Evolutionary conservation across 208 protist species (phyloP).

Genomic region (Trypanosoma melophagium): DNA sequence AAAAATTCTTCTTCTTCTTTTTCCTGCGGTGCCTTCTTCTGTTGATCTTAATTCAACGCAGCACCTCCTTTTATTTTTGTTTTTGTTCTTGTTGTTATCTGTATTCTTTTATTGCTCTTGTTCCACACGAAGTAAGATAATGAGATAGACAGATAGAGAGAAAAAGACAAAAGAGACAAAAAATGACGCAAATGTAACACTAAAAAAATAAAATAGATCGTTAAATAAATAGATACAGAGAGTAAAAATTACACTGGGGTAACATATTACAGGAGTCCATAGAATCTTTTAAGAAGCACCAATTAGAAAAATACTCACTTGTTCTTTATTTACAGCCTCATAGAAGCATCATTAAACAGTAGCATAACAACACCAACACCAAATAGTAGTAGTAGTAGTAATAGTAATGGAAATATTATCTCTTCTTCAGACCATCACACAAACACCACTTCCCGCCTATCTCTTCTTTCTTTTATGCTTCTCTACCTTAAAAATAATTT

Average conservation of each 20-base stretch:
- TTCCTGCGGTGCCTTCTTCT: too few relatives aligned
- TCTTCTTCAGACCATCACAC: neutral
- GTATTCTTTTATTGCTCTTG: neutral
- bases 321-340: neutral
- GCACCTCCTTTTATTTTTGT: neutral
- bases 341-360: too few relatives aligned
- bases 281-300: neutral
- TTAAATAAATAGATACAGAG: neutral
- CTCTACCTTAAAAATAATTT: slow-evolving; percentile 2
- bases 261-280: neutral
- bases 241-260: neutral
- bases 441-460: slow-evolving; percentile 10
- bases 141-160: too few relatives aligned
- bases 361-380: too few relatives aligned
- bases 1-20: neutral
- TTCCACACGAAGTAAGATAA: neutral
- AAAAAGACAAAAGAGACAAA: slow-evolving; percentile 18
- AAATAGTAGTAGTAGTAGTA: too few relatives aligned
- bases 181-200: neutral
- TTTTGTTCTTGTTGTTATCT: neutral
- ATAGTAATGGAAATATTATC: neutral
- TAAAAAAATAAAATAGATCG: neutral
- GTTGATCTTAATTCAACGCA: too few relatives aligned
- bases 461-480: slow-evolving; percentile 3
- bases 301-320: neutral